Evolutionary conservation across 176 grass and related monocot genomes (phyloP), one percentile per base, ranked within the genome.

Genomic region (Triticum turgidum): DNA sequence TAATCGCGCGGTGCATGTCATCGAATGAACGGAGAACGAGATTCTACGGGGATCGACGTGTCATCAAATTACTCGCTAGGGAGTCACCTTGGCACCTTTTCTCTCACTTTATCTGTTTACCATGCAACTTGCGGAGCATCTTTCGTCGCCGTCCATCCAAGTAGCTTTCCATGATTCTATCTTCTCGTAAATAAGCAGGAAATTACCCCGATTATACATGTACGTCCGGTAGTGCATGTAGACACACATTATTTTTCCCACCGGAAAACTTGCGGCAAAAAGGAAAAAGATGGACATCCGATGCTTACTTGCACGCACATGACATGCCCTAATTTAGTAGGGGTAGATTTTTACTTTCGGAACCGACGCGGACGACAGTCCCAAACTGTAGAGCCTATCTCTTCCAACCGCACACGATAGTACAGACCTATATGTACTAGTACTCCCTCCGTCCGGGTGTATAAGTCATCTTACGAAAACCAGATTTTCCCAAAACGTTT

Each of bases 281-380:
- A 80, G 15, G 58, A 80, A 80, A 91, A 80, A 15, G 58, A 3
- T 10, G 4, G 13, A 52, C 84, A 85, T 77, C 69, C 63, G 86
- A 88, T 88, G 82, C 82, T 81, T 82, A 18, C 75, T 74, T 54
- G 52, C 67, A 7, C 10, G 80, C 25, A 51, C 76, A 87, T 81
- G 81, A 14, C 81, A 76, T 61, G 15, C 67, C 85, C 68, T 18
- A 7, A 69, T 29, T 80, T 84, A 69, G 89, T 58, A 87, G 47
- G 18, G 7, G 1, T 58, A 7, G 10, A 74, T n/a, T 6, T 72
- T 77, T 74, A 42, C 73, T 76, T 76, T 76, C 73, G 13, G 44
- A 30, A 45, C 73, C 44, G 12, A 52, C 44, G 73, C 44, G 21
- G 11, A 27, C 73, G 22, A 21, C 24, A 51, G 73, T 76, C 11